Conservation (phyloP, 306 rosid genomes). For the Castanospermum australe region DNA sequence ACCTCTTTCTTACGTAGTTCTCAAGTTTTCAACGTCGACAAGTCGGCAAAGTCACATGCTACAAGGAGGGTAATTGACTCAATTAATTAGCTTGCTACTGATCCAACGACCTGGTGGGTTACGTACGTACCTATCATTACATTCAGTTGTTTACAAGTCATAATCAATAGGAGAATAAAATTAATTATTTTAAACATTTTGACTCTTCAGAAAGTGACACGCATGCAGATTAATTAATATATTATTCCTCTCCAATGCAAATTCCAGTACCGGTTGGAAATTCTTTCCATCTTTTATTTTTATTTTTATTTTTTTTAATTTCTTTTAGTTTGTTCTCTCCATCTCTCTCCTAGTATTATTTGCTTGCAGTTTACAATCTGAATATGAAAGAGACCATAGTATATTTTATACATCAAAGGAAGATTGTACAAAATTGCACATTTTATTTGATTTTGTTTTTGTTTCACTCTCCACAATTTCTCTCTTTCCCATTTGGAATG, state of each 20-base stretch:
- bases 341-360: neutral
- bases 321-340: neutral
- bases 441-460: neutral
- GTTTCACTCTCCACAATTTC: neutral
- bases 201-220: neutral
- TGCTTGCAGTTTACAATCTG: neutral
- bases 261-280: neutral
- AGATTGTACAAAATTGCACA: neutral
- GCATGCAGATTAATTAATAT: neutral
- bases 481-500: neutral
- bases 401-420: neutral
- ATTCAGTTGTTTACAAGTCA: neutral
- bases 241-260: neutral
- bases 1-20: too few species aligned
- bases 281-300: neutral
- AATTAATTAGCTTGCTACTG: neutral
- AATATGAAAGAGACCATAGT: neutral
- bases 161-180: neutral
- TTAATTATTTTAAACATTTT: neutral
- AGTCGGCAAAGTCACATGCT: constrained; percentile 19
- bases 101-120: constrained; percentile 11
- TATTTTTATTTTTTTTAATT: too few species aligned
- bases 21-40: neutral
- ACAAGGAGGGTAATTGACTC: neutral
- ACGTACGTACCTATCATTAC: neutral